phyloP scores from a whole-genome alignment of 1,284 basidiomycete genomes.

The Microbotryum lychnidis-dioicae region DNA sequence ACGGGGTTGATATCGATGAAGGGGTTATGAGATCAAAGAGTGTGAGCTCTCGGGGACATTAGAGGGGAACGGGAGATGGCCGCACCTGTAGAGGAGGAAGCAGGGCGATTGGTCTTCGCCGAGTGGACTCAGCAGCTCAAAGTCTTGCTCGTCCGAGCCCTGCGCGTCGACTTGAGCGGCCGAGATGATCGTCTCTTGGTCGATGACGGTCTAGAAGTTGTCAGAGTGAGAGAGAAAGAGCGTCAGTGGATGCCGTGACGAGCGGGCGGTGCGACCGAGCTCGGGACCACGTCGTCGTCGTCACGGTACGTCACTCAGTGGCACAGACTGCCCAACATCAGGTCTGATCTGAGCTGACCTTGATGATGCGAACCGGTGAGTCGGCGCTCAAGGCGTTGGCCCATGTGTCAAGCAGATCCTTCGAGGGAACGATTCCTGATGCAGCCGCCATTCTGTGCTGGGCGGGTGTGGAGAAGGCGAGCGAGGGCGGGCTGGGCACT shows the following conservation, averaged over 20 bases:
- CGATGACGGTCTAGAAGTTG: slow-evolving; percentile 9
- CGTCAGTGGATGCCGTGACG: neutral
- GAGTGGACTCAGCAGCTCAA: slow-evolving; percentile 12
- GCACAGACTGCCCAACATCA: neutral
- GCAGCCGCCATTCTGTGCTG: slow-evolving; percentile 12
- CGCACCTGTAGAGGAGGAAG: slow-evolving; percentile 21
- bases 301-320: no score
- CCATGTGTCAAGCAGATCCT: slow-evolving; percentile 8
- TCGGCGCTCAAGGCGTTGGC: neutral
- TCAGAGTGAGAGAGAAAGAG: neutral
- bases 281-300: neutral
- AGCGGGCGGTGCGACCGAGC: neutral
- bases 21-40: neutral
- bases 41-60: no score
- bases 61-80: neutral
- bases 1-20: no score
- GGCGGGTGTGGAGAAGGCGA: neutral
- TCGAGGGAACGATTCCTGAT: slow-evolving; percentile 13
- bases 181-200: slow-evolving; percentile 16
- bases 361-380: slow-evolving; percentile 6
- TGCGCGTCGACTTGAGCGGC: neutral
- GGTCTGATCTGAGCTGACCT: slow-evolving; percentile 7
- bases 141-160: slow-evolving; percentile 9
- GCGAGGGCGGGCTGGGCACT: neutral
- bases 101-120: slow-evolving; percentile 11